phyloP scores from a whole-genome alignment of 441 rosid genomes.

The Iberis amara region DNA sequence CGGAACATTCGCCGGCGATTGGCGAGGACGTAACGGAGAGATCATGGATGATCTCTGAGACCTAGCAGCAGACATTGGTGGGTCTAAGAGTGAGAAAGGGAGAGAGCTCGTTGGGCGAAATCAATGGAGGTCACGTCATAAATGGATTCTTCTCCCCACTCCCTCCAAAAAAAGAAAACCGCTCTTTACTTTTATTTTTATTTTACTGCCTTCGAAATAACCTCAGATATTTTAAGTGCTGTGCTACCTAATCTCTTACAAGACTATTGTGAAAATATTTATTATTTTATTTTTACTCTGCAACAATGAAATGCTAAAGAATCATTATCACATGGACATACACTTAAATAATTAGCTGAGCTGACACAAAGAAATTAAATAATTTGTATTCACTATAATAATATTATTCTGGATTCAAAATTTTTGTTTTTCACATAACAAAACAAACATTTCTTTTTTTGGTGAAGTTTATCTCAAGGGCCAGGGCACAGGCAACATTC shows the following conservation, averaged over 20 bases:
- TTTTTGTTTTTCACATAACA: background rate
- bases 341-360: constrained; percentile 20
- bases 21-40: constrained; percentile 76
- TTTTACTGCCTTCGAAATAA: background rate
- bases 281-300: constrained; percentile 11
- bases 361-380: constrained; percentile 29
- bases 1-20: constrained; percentile 46
- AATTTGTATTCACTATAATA: constrained; percentile 22
- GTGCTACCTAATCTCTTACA: constrained; percentile 26
- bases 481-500: constrained; percentile 18
- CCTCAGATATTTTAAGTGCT: constrained; percentile 30
- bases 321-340: constrained; percentile 29
- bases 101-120: constrained; percentile 29
- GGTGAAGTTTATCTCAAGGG: constrained; percentile 22
- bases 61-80: constrained; percentile 46
- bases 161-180: constrained; percentile 40
- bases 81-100: constrained; percentile 3
- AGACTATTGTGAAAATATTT: constrained; percentile 3
- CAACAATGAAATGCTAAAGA: constrained; percentile 14
- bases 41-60: constrained; percentile 53
- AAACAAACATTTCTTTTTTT: background rate
- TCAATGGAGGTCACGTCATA: constrained; percentile 44
- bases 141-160: constrained; percentile 30
- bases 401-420: constrained; percentile 6
- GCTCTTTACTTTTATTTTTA: too few relatives aligned